Evolutionary conservation across 495 filamentous ascomycete genomes (phyloP).

Genomic region (Thermothielavioides terrestris): DNA sequence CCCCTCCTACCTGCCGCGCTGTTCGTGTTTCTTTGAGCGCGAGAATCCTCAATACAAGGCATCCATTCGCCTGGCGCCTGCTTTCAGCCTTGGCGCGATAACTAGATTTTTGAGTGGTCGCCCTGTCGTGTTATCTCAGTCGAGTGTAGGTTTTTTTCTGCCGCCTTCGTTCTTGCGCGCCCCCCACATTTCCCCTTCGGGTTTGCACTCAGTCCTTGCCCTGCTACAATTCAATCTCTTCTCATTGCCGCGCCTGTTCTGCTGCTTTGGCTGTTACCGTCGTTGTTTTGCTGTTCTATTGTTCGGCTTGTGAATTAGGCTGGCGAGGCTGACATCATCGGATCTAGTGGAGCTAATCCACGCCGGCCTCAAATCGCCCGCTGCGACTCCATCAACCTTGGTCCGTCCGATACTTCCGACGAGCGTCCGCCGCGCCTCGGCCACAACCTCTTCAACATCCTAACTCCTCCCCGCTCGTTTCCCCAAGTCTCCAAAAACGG

Average conservation of each 20-base stretch:
- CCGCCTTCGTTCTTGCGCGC: not conserved
- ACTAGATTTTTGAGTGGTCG: constrained; percentile 5
- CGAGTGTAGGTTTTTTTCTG: constrained; percentile 10
- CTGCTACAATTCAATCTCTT: not conserved
- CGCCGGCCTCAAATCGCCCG: not conserved
- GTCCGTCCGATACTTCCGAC: constrained; percentile 12
- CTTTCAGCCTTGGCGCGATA: constrained; percentile 16
- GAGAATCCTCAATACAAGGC: not conserved
- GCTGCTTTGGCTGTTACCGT: not conserved
- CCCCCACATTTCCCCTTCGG: constrained; percentile 12
- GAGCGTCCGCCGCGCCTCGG: constrained; percentile 3
- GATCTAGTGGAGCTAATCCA: not conserved
- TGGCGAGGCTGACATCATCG: constrained; percentile 25
- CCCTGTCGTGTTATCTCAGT: constrained; percentile 14
- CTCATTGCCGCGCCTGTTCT: not conserved
- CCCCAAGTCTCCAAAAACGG: constrained; percentile 28
- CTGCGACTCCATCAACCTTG: constrained; percentile 1
- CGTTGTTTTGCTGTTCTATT: not conserved
- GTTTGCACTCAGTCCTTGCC: not conserved
- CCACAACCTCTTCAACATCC: constrained; percentile 6
- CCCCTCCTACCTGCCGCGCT: not conserved
- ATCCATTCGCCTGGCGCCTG: not conserved
- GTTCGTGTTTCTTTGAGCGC: not conserved
- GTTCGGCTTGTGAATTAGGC: not conserved
- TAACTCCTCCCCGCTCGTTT: constrained; percentile 8